Base-by-base conservation (phyloP, 2,329 filamentous ascomycete species). In the Xylariaceae sp. region DNA sequence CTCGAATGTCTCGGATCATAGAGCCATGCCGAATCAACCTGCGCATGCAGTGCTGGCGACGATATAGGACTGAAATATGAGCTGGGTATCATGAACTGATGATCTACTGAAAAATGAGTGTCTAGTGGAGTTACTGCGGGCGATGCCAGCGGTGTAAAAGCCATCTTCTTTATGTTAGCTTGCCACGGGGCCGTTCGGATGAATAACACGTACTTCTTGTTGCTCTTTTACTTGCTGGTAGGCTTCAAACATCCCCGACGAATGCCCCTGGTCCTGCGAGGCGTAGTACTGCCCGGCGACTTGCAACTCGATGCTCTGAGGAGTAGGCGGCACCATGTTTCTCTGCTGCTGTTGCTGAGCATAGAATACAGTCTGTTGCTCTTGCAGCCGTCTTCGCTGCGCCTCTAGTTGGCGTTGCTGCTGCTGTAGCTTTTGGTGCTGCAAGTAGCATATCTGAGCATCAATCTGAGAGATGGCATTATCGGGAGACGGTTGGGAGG, bases 81-180 rank as follows among this genome's bases (percentile, higher is more conserved):
- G 41, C 83, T 83, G 0, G 88, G 86, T 2, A 89, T 80, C 4
- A 82, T 81, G 67, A 85, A 90, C 52, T 77, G 76, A 37, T 74
- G 75, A 23, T 85, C 82, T 61, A 83, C 76, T 51, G 81, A 78
- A 70, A 90, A 91, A 64, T 87, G 85, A 48, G 83, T 79, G 68
- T 92, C 90, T 54, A 92, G 79, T 18, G 90, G 89, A 1, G 89
- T 92, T 49, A 93, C 89, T 3, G 89, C 90, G n/a, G 90, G 90
- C 15, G 90, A 92, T 9, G 90, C 89, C 35, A 93, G 80, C 0
- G 90, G 90, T 2, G 89, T 93, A 70, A 92, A 92, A 8, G 86
- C 80, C 82, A 90, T 85, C 84, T 88, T 68, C 23, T 34, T 55
- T 65, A 62, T 59, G 72, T 71, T 64, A 61, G 69, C 72, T 59